Percentiles rank a stretch among this genome's conserved stretches.
Conservation (phyloP, 1,284 basidiomycete genomes). For the Stereum hirsutum region DNA sequence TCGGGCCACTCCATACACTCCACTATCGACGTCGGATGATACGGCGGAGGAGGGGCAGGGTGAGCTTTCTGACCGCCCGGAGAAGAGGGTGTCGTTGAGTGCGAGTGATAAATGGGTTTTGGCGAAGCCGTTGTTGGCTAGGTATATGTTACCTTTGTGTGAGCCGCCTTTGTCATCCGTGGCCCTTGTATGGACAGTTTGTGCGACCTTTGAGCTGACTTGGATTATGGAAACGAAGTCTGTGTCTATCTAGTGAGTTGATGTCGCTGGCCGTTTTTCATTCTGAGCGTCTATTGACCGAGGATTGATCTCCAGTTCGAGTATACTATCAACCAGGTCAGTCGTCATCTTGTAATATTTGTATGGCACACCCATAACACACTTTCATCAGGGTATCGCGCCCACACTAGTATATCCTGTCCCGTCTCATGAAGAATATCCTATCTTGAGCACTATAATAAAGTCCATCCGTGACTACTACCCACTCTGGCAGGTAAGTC, state of each 20-base stretch:
- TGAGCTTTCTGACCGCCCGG: slow-evolving; percentile 11
- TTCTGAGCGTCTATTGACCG: not conserved
- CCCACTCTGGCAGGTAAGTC: slow-evolving; percentile 80
- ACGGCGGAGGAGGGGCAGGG: slow-evolving; percentile 10
- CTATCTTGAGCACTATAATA: slow-evolving; percentile 70
- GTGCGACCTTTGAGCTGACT: slow-evolving; percentile 8
- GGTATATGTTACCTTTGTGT: slow-evolving; percentile 81
- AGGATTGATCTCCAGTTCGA: slow-evolving; percentile 52
- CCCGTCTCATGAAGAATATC: slow-evolving; percentile 48
- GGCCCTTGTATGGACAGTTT: not conserved
- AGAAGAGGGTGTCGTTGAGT: slow-evolving; percentile 38
- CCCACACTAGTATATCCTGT: slow-evolving; percentile 90
- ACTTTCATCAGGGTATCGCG: slow-evolving; percentile 60
- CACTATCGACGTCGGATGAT: slow-evolving; percentile 38
- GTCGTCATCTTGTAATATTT: slow-evolving; percentile 8
- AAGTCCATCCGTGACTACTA: slow-evolving; percentile 90
- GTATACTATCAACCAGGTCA: slow-evolving; percentile 85
- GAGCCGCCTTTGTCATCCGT: slow-evolving; percentile 21
- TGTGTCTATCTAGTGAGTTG: slow-evolving; percentile 65
- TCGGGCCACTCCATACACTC: slow-evolving; percentile 38
- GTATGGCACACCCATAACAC: not conserved
- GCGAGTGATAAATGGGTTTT: slow-evolving; percentile 69
- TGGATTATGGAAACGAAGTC: no score
- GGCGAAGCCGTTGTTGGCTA: slow-evolving; percentile 62
- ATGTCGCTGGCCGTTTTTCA: not conserved